Evolutionary conservation across 2,329 filamentous ascomycete species (phyloP), one percentile per base, ranked within the genome.

Genomic region (Colletotrichum zoysiae): DNA sequence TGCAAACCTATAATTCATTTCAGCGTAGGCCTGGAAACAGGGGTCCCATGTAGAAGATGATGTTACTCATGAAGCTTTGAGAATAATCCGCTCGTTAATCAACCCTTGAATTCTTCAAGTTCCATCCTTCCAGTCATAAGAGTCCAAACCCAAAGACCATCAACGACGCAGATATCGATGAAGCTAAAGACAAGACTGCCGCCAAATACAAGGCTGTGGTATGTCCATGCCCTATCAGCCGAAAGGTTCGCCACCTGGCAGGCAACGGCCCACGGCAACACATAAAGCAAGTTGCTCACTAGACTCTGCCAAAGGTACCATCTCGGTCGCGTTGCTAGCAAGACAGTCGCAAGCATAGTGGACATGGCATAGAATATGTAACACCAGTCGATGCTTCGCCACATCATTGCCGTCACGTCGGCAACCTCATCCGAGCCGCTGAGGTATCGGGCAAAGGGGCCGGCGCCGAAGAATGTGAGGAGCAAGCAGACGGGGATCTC

Each of bases 271-370:
- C 91, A 94, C 0, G 91, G 91, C 3, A 94, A 79, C 0, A 93
- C 90, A 77, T 91, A 93, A 0, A 91, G 78, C 0, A 94, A 59
- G 75, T 93, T 94, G 8, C 90, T 92, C 0, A 82, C 86, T 0
- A 94, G 80, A 4, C 89, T 90, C 77, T 93, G 91, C 70, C 87
- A 89, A 0, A 93, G 82, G 77, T 93, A 94, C 91, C 90, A 93
- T 2, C 82, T 81, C 0, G 91, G 91, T 0, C 85, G 81, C 0
- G 91, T 92, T 0, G 91, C 89, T 0, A 93, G 84, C 0, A 94
- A 79, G 0, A 94, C 82, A 0, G 89, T 86, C 0, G 90, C 89
- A 0, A 94, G 81, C 76, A 93, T 90, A 1, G 88, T 92, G 1
- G 88, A 89, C 23, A 89, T 78, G 0, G 89, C 91, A 72, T 92